A percentile compares a stretch with the other conserved stretches of the same genome.
These are phyloP conservation scores for Spathaspora hagerdaliae DNA, from an alignment of 805 yeast species.

Conservation along the genomic window DNA sequence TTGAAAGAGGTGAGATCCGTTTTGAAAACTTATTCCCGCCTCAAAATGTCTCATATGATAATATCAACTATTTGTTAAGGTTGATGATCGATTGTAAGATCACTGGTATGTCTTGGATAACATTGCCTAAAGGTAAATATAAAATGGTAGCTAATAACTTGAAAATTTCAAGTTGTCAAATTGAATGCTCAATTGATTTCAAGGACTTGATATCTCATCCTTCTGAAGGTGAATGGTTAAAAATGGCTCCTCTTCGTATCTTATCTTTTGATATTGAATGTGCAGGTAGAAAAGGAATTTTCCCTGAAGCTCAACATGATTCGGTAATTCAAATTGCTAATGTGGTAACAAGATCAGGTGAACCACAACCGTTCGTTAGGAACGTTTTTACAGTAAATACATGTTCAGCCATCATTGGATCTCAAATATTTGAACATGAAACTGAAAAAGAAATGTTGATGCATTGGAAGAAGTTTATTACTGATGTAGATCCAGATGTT, in stretches of 20 bases:
- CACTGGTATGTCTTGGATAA: conserved; percentile 96
- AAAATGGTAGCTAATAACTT: conserved; percentile 33
- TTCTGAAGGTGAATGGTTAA: conserved; percentile 90
- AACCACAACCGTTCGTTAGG: conserved; percentile 81
- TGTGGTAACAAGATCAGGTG: conserved; percentile 83
- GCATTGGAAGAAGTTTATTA: conserved; percentile 84
- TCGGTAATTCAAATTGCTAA: conserved; percentile 97
- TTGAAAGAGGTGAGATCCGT: conserved; percentile 76
- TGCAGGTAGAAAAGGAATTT: conserved; percentile 94
- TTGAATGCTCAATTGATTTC: conserved; percentile 73
- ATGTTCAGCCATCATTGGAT: conserved; percentile 91
- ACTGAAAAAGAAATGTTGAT: conserved; percentile 79
- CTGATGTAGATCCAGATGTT: conserved; percentile 88
- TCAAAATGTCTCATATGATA: conserved; percentile 75
- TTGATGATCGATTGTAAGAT: conserved; percentile 90
- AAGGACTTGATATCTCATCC: conserved; percentile 71
- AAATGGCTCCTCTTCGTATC: conserved; percentile 89
- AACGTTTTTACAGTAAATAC: conserved; percentile 91
- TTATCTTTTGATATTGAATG: conserved; percentile 97
- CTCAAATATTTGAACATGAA: conserved; percentile 73
- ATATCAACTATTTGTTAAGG: conserved; percentile 79
- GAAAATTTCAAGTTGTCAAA: conserved; percentile 73
- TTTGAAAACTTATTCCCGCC: conserved; percentile 59
- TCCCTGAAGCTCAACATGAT: conserved; percentile 92
- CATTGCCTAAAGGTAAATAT: conserved; percentile 76